Percentiles rank a stretch among this genome's conserved stretches.
phyloP scores from a whole-genome alignment of 2,329 filamentous ascomycete species.

The Botrytis pseudocinerea region DNA sequence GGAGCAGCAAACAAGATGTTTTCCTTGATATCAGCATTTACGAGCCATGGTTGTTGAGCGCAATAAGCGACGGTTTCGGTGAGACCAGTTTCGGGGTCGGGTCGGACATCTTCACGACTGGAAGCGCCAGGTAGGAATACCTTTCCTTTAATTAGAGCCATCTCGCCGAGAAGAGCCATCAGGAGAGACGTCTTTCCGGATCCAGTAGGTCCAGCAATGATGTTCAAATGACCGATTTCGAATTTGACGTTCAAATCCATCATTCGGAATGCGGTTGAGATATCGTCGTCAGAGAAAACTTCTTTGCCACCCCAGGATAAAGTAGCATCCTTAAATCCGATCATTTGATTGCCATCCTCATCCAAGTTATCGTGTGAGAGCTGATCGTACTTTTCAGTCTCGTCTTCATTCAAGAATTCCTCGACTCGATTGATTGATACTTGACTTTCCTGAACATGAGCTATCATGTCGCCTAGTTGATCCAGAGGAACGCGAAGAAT shows the following conservation, averaged over 20 bases:
- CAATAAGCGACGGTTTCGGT: slow-evolving; percentile 95
- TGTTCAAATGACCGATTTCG: slow-evolving; percentile 80
- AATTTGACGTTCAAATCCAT: slow-evolving; percentile 84
- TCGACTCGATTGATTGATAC: slow-evolving; percentile 97
- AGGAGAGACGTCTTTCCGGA: slow-evolving; percentile 94
- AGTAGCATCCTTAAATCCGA: slow-evolving; percentile 82
- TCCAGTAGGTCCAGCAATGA: slow-evolving; percentile 90
- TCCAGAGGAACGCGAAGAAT: slow-evolving; percentile 90
- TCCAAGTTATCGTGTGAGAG: slow-evolving; percentile 69
- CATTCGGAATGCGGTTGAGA: slow-evolving; percentile 74
- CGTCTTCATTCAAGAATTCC: slow-evolving; percentile 87
- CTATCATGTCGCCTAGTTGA: slow-evolving; percentile 97
- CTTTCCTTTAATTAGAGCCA: slow-evolving; percentile 79
- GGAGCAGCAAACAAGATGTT: slow-evolving; percentile 90
- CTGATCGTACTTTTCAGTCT: slow-evolving; percentile 93
- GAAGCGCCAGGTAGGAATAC: slow-evolving; percentile 78
- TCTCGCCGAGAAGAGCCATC: slow-evolving; percentile 95
- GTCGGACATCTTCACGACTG: slow-evolving; percentile 79
- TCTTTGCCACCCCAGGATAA: slow-evolving; percentile 84
- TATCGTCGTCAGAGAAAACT: slow-evolving; percentile 60
- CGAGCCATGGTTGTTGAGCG: slow-evolving; percentile 93
- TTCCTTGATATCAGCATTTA: slow-evolving; percentile 92
- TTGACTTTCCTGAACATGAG: slow-evolving; percentile 95
- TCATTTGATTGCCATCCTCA: slow-evolving; percentile 68
- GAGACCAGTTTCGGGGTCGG: slow-evolving; percentile 80